Evolutionary conservation across 495 filamentous ascomycete genomes (phyloP).

Genomic region (Penicillium goetzii): DNA sequence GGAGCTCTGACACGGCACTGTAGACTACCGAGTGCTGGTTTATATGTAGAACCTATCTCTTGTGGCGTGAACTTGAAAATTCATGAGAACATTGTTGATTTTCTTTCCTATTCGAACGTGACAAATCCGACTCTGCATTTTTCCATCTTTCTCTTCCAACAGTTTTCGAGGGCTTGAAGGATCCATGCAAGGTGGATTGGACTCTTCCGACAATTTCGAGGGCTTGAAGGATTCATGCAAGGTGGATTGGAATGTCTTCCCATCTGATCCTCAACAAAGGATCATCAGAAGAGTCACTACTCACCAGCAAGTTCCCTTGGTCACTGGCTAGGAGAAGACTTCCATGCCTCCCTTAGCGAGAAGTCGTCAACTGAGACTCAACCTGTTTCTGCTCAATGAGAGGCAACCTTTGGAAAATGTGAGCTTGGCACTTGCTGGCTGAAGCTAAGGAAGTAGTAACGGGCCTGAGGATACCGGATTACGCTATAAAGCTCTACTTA

Average conservation of each 20-base stretch:
- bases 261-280: too few species aligned
- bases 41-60: neutral
- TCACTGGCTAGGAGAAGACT: too few species aligned
- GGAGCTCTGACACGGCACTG: too few species aligned
- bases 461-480: neutral
- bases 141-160: neutral
- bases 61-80: neutral
- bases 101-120: too few species aligned
- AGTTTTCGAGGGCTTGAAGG: neutral
- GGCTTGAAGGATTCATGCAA: neutral
- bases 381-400: too few species aligned
- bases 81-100: neutral
- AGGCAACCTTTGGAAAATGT: too few species aligned
- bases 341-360: too few species aligned
- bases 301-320: too few species aligned
- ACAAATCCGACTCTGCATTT: neutral
- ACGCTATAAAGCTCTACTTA: too few species aligned
- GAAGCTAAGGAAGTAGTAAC: neutral
- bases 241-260: neutral
- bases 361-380: too few species aligned
- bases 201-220: neutral
- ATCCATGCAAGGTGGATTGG: too few species aligned
- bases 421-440: neutral
- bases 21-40: neutral
- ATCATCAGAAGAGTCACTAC: too few species aligned